phyloP scores from a whole-genome alignment of 805 yeast genomes.

The Ogataea pini region DNA sequence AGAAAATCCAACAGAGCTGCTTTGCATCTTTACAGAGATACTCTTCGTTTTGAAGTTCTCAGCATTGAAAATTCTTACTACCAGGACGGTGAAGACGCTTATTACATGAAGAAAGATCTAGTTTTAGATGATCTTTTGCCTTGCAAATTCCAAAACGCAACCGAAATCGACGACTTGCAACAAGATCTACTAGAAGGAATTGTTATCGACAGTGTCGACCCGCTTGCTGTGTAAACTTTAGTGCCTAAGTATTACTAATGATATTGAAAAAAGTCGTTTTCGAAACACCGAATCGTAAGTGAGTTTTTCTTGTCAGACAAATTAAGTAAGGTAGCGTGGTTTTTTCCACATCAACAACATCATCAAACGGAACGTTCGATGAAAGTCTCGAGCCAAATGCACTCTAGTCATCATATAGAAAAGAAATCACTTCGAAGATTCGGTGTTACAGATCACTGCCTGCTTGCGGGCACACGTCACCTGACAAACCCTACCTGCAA shows the following conservation, averaged over 20 bases:
- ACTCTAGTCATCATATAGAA: slow-evolving; percentile 84
- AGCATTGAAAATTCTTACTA: slow-evolving; percentile 86
- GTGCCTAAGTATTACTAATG: neutral
- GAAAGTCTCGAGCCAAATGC: slow-evolving; percentile 98
- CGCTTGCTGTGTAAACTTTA: slow-evolving; percentile 8
- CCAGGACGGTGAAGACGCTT: slow-evolving; percentile 97
- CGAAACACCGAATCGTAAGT: neutral
- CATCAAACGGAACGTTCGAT: slow-evolving; percentile 33
- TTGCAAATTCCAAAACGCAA: slow-evolving; percentile 49
- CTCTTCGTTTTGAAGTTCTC: slow-evolving; percentile 78
- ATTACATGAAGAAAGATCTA: slow-evolving; percentile 81
- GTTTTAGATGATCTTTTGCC: slow-evolving; percentile 63
- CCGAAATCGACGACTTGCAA: slow-evolving; percentile 56
- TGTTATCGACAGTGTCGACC: slow-evolving; percentile 12
- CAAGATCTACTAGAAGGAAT: slow-evolving; percentile 45
- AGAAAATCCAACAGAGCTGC: slow-evolving; percentile 94
- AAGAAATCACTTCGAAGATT: neutral
- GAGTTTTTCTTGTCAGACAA: slow-evolving; percentile 50
- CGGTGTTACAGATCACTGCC: neutral
- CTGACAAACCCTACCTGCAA: slow-evolving; percentile 10
- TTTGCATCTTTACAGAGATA: slow-evolving; percentile 82
- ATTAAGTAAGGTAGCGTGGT: slow-evolving; percentile 90
- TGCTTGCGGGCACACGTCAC: slow-evolving; percentile 9
- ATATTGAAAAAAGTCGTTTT: neutral
- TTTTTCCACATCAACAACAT: slow-evolving; percentile 94